Conservation (phyloP, 768 basidiomycete genomes). For the Chiua virens region DNA sequence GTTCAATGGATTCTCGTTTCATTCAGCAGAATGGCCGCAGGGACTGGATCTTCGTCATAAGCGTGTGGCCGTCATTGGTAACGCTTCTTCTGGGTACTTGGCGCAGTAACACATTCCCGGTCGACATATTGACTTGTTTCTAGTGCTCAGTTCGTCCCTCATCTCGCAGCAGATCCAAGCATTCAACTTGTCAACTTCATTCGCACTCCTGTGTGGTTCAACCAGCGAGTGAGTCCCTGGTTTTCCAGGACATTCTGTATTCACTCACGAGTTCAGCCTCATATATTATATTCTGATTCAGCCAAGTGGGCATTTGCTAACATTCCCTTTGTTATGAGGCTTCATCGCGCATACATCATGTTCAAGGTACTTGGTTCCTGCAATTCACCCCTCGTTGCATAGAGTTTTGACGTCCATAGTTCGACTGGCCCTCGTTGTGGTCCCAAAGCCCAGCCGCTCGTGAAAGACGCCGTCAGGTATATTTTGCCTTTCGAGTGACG, state of each 20-base stretch:
- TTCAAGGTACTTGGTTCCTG: constrained; percentile 33
- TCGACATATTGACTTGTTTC: constrained; percentile 5
- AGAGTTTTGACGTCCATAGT: constrained; percentile 7
- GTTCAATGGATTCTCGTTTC: constrained; percentile 53
- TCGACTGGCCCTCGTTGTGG: constrained; percentile 16
- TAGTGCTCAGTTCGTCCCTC: constrained; percentile 63
- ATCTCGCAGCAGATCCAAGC: constrained; percentile 50
- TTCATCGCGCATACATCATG: constrained; percentile 53
- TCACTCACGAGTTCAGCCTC: constrained; percentile 34
- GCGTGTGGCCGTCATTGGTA: constrained; percentile 49
- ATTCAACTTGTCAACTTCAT: constrained; percentile 57
- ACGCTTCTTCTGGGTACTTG: constrained; percentile 61
- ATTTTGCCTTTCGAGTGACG: neutral
- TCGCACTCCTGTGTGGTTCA: constrained; percentile 63
- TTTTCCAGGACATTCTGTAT: neutral
- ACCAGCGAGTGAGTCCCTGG: constrained; percentile 43
- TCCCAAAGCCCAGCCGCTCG: constrained; percentile 7
- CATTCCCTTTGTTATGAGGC: constrained; percentile 50
- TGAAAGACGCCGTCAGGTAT: constrained; percentile 15
- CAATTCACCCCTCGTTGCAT: no score
- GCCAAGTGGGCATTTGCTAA: constrained; percentile 55
- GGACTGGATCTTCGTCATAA: constrained; percentile 43
- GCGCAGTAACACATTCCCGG: neutral
- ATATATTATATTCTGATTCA: constrained; percentile 39
- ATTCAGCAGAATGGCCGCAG: constrained; percentile 51